phyloP scores from a whole-genome alignment of 805 yeast genomes.

The Ogataea nitratoaversa region DNA sequence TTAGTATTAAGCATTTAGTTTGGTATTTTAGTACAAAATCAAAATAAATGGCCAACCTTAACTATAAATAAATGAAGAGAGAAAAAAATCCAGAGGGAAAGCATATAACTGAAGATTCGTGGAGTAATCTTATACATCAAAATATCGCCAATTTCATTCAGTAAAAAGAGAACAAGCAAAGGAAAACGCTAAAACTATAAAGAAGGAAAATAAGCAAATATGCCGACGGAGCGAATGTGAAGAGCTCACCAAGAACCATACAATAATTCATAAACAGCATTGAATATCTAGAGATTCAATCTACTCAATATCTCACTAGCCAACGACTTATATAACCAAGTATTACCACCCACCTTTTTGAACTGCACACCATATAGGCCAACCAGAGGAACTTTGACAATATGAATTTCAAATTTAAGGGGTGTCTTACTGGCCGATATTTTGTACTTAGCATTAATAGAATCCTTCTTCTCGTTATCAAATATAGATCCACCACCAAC shows the following conservation, averaged over 20 bases:
- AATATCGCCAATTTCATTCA: too few species aligned
- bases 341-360: conserved; percentile 88
- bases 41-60: too few species aligned
- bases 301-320: conserved; percentile 81
- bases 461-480: conserved; percentile 4
- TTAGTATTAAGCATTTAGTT: too few species aligned
- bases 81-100: too few species aligned
- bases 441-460: conserved; percentile 7
- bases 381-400: conserved; percentile 87
- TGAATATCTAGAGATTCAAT: conserved; percentile 47
- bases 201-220: not conserved
- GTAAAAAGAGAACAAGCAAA: not conserved
- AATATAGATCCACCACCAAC: conserved; percentile 1
- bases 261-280: not conserved
- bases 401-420: conserved; percentile 82
- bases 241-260: not conserved
- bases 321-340: conserved; percentile 90
- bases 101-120: too few species aligned
- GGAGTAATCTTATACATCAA: too few species aligned
- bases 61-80: too few species aligned
- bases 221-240: not conserved
- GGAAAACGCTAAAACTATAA: not conserved
- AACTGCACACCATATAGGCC: conserved; percentile 92
- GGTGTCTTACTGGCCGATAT: conserved; percentile 45
- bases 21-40: too few species aligned